Percentiles rank a stretch among this genome's conserved stretches.
Evolutionary conservation across 1,139 yeast genomes (phyloP).

Genomic region (Candida freyschussii): DNA sequence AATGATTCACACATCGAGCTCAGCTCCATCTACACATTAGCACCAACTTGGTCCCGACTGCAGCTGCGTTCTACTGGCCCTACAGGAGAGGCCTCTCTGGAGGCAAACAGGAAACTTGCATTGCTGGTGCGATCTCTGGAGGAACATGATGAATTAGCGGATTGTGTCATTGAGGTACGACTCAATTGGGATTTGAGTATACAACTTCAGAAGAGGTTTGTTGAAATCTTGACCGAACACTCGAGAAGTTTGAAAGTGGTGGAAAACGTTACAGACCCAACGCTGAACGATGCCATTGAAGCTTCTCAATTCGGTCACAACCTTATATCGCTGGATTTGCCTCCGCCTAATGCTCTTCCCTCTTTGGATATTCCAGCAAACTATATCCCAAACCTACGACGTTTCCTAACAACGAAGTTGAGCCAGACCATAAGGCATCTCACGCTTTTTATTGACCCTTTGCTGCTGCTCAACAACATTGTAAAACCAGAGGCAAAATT

Average conservation of each 20-base stretch:
- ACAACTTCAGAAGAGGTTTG: conserved; percentile 27
- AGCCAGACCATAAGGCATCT: conserved; percentile 25
- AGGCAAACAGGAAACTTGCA: conserved; percentile 22
- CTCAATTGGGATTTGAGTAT: conserved; percentile 38
- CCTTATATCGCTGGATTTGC: conserved; percentile 34
- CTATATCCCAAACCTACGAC: conserved; percentile 28
- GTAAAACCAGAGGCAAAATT: conserved; percentile 22
- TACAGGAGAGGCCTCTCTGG: conserved; percentile 5
- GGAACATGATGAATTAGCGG: conserved; percentile 22
- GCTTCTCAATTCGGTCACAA: conserved; percentile 24
- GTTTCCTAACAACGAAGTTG: conserved; percentile 27
- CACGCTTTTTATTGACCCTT: conserved; percentile 35
- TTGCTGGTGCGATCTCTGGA: conserved; percentile 27
- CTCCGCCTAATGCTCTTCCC: conserved; percentile 37
- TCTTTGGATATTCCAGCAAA: conserved; percentile 26
- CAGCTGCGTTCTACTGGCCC: conserved; percentile 6
- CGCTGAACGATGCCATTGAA: conserved; percentile 31
- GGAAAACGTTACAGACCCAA: conserved; percentile 36
- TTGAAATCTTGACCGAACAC: conserved; percentile 26
- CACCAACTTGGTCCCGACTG: conserved; percentile 24
- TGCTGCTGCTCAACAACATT: conserved; percentile 30
- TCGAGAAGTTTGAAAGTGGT: conserved; percentile 30
- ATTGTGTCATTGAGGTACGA: conserved; percentile 33
- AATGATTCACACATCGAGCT: conserved; percentile 23
- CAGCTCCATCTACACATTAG: conserved; percentile 15